These are phyloP conservation scores for Hirschioporus abietinus DNA, from an alignment of 768 basidiomycete genomes.

Conservation along the genomic window DNA sequence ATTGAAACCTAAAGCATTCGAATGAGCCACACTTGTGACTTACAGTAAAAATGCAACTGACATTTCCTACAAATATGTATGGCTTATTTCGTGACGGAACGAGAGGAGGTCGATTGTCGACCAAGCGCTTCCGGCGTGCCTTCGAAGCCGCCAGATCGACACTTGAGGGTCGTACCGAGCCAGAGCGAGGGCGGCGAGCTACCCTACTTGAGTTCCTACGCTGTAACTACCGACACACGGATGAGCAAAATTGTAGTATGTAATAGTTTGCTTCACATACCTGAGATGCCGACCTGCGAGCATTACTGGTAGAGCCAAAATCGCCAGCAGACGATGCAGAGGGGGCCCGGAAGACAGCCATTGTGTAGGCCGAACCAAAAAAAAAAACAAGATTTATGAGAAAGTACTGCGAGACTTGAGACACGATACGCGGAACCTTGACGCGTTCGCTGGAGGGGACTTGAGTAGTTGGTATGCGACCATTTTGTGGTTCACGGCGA, in stretches of 20 bases:
- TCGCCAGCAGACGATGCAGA: not conserved
- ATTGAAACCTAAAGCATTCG: slow-evolving; percentile 22
- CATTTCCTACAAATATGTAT: slow-evolving; percentile 56
- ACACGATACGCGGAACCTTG: not conserved
- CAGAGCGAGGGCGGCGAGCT: too few relatives aligned
- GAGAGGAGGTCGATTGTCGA: not conserved
- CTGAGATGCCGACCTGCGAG: not conserved
- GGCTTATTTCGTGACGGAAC: slow-evolving; percentile 8
- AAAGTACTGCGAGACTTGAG: not conserved
- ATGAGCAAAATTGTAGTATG: not conserved
- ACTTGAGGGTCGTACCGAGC: not conserved
- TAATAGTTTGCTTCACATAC: not conserved
- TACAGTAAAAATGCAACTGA: slow-evolving; percentile 27
- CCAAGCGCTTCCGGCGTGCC: slow-evolving; percentile 2
- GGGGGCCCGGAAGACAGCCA: not conserved
- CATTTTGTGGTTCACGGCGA: not conserved
- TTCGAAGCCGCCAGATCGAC: not conserved
- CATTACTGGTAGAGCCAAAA: not conserved
- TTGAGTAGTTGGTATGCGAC: too few relatives aligned
- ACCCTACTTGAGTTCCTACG: not conserved
- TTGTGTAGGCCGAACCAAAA: not conserved
- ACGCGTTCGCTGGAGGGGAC: not conserved
- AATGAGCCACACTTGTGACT: slow-evolving; percentile 18
- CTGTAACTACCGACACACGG: not conserved
- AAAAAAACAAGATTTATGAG: too few relatives aligned